These are phyloP conservation scores for peach (Prunus persica) DNA, from an alignment of 306 rosid species.

Conservation along the genomic window Prunus_persica_NCBIv2 NC_034011.1:26482501-26483000, in stretches of 20 bases:
- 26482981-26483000: constrained; percentile 54
- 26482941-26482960: constrained; percentile 77
- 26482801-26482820: constrained; percentile 64
- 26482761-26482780: constrained; percentile 43
- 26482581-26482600: constrained; percentile 91
- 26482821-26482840: constrained; percentile 56
- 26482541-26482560: constrained; percentile 84
- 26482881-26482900: constrained; percentile 85
- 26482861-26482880: constrained; percentile 70
- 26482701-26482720: constrained; percentile 63
- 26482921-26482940: constrained; percentile 50
- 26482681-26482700: constrained; percentile 66
- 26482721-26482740: constrained; percentile 54
- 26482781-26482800: constrained; percentile 52
- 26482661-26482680: constrained; percentile 74
- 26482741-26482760: constrained; percentile 44
- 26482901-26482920: constrained; percentile 71
- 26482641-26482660: constrained; percentile 62
- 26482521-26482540: constrained; percentile 74
- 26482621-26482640: constrained; percentile 56
- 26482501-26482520: constrained; percentile 17
- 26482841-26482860: constrained; percentile 66
- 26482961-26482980: constrained; percentile 88
- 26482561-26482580: constrained; percentile 77
- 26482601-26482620: constrained; percentile 75